phyloP scores from a whole-genome alignment of 345 rosid species.

The Euphorbia pulcherrima region DNA sequence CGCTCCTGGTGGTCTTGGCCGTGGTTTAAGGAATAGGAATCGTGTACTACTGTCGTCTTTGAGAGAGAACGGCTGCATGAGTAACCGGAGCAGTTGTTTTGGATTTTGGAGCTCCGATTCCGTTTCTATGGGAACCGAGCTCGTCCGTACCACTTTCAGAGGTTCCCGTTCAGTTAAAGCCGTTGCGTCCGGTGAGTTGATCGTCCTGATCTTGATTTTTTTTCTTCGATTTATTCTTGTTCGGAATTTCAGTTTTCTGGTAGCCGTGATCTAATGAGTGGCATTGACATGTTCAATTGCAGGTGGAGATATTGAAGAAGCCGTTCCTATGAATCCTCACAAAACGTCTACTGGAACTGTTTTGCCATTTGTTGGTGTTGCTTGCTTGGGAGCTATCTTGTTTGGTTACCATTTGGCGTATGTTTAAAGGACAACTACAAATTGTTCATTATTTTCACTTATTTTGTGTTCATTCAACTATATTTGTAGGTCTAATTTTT shows the following conservation, averaged over 20 bases:
- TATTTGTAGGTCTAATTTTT: not conserved
- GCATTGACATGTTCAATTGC: conserved; percentile 19
- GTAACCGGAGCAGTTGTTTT: conserved; percentile 21
- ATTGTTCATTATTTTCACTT: not conserved
- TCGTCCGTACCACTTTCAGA: conserved; percentile 48
- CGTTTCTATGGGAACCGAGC: conserved; percentile 55
- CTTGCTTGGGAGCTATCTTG: conserved; percentile 90
- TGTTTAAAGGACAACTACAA: conserved; percentile 16
- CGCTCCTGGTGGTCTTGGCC: conserved; percentile 6
- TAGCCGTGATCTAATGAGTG: not conserved
- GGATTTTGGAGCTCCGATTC: conserved; percentile 33
- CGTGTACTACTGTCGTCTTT: not conserved
- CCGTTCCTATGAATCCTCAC: conserved; percentile 31
- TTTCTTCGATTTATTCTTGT: not conserved
- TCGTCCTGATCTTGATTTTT: not conserved
- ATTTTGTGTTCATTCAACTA: not conserved
- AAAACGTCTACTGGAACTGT: conserved; percentile 66
- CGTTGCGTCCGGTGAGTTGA: conserved; percentile 65
- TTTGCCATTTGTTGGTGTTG: conserved; percentile 84
- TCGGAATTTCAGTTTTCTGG: not conserved
- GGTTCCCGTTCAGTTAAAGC: conserved; percentile 46
- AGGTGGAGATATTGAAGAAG: conserved; percentile 72
- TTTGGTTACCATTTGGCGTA: conserved; percentile 99
- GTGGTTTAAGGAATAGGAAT: conserved; percentile 23
- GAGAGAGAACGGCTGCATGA: conserved; percentile 27